A percentile compares a stretch with the other conserved stretches of the same genome.
phyloP scores from a whole-genome alignment of 2,329 filamentous ascomycete genomes.

The Erysiphe pisi region DNA sequence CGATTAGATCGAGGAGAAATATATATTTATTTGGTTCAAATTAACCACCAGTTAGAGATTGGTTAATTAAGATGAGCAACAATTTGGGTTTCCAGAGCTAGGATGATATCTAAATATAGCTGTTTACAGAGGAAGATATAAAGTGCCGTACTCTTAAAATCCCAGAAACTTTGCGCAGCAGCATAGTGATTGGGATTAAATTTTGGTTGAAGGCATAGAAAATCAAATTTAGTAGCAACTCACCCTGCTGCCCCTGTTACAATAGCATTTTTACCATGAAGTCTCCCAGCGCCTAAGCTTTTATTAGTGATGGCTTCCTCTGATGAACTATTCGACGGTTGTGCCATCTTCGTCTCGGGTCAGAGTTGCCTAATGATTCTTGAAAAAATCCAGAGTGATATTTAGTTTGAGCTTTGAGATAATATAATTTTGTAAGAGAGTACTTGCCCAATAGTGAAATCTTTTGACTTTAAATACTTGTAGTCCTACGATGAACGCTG shows the following conservation, averaged over 20 bases:
- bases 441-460: too few species aligned
- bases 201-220: not conserved
- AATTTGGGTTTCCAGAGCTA: not conserved
- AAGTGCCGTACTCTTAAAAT: too few species aligned
- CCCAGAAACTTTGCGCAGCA: not conserved
- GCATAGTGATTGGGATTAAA: not conserved
- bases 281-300: slow-evolving; percentile 37
- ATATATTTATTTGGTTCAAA: too few species aligned
- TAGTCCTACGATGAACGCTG: too few species aligned
- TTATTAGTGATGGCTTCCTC: slow-evolving; percentile 36
- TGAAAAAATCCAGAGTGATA: too few species aligned
- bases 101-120: not conserved
- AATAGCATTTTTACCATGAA: slow-evolving; percentile 40
- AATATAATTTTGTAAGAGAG: too few species aligned
- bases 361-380: too few species aligned
- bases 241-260: slow-evolving; percentile 62
- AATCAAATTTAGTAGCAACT: slow-evolving; percentile 34
- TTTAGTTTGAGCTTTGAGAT: too few species aligned
- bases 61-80: not conserved
- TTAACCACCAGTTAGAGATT: not conserved
- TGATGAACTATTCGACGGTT: slow-evolving; percentile 30
- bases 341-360: not conserved
- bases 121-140: not conserved
- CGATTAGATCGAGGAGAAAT: not conserved
- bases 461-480: too few species aligned